These are phyloP conservation scores for Amylocarpus encephaloides DNA, from an alignment of 2,329 filamentous ascomycete genomes.

Conservation along the genomic window DNA sequence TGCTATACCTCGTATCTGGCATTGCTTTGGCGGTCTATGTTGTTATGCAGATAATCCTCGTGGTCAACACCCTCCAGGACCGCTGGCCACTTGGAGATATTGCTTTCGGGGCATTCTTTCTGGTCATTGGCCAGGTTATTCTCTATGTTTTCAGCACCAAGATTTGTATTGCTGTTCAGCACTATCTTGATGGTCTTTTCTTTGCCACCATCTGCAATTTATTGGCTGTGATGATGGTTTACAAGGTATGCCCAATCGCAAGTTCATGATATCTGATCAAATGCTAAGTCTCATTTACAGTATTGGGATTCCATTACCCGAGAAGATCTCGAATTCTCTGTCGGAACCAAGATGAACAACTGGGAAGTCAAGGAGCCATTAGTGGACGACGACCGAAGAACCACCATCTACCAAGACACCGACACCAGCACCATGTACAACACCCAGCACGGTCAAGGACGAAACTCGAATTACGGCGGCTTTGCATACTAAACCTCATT, in stretches of 20 bases:
- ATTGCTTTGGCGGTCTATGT: conserved; percentile 82
- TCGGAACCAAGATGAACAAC: conserved; percentile 90
- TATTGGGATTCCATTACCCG: conserved; percentile 99
- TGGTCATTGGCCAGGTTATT: conserved; percentile 85
- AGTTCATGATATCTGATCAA: neutral
- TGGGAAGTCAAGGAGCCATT: conserved; percentile 93
- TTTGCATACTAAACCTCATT: conserved; percentile 22
- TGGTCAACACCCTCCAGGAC: conserved; percentile 84
- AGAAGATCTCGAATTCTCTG: conserved; percentile 96
- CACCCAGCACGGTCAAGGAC: conserved; percentile 9
- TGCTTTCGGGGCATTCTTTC: conserved; percentile 82
- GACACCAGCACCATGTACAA: conserved; percentile 23
- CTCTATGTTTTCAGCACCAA: conserved; percentile 82
- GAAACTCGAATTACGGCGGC: conserved; percentile 31
- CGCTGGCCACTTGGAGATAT: conserved; percentile 95
- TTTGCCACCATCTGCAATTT: conserved; percentile 92
- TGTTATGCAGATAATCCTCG: conserved; percentile 79
- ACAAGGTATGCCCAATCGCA: conserved; percentile 61
- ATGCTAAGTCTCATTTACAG: conserved; percentile 38
- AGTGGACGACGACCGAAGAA: conserved; percentile 30
- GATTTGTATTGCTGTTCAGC: conserved; percentile 78
- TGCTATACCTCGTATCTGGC: conserved; percentile 86
- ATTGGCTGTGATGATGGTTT: conserved; percentile 97
- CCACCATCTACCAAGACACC: conserved; percentile 30
- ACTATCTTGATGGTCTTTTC: conserved; percentile 92